These are phyloP conservation scores for Gossypium schwendimanii DNA, from an alignment of 441 rosid species.

Conservation along the genomic window DNA sequence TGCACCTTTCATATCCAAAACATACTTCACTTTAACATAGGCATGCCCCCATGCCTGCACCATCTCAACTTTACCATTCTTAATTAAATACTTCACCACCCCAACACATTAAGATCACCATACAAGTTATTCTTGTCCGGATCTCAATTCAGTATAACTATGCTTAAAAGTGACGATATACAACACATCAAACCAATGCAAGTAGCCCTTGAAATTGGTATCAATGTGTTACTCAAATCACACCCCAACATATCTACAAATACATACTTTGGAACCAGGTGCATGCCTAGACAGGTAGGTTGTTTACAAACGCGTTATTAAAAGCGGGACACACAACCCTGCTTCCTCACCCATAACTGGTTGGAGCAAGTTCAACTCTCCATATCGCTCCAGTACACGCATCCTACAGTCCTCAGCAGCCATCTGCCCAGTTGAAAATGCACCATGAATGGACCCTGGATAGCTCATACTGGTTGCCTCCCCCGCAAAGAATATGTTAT, in stretches of 20 bases:
- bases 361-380: conserved; percentile 70
- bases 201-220: conserved; percentile 4
- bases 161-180: neutral
- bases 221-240: conserved; percentile 9
- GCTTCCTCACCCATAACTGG: conserved; percentile 74
- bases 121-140: neutral
- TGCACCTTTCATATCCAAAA: neutral
- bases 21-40: neutral
- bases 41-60: neutral
- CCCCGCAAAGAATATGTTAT: conserved; percentile 93
- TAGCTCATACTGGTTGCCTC: conserved; percentile 80
- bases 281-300: neutral
- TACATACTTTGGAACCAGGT: neutral
- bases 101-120: neutral
- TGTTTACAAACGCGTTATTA: conserved; percentile 68
- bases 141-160: neutral
- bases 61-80: neutral
- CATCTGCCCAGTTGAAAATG: conserved; percentile 74
- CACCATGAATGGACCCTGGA: conserved; percentile 92
- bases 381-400: conserved; percentile 82
- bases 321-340: conserved; percentile 54
- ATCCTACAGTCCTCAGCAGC: conserved; percentile 92
- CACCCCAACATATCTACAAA: conserved; percentile 8
- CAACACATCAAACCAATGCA: conserved; percentile 10
- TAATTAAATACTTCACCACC: neutral